Evolutionary conservation across 352 stramenopile genomes (phyloP), one percentile per base, ranked within the genome.

Genomic region (Globisporangium iwayamae): DNA sequence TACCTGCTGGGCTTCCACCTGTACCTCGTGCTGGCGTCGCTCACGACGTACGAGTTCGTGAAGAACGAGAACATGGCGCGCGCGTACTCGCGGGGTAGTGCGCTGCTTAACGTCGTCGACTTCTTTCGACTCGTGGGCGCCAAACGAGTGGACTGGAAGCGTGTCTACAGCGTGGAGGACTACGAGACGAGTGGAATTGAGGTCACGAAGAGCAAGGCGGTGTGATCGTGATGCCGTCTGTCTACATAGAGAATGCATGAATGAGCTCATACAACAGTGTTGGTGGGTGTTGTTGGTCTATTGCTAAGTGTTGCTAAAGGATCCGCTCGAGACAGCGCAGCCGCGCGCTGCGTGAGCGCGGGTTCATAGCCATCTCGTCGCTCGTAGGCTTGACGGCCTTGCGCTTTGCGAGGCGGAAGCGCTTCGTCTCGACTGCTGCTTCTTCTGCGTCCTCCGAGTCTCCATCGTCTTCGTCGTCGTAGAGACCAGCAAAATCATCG

Each of bases 41-140:
- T 88, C 38, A 93, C 85, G 45, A 93, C 85, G 22, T 91, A 93
- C 65, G 85, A 93, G 54, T 75, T 91, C n/a, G 74, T 93, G 22
- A 91, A 87, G 66, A 70, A 69, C 46, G 80, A 88, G 56, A 89
- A 86, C 61, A 61, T 74, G 10, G 51, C 75, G 25, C 76, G 72
- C 13, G 73, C 69, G 20, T 93, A 87, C 56, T 91, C 85, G 4
- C 75, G 78, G 34, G 85, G 82, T 0, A 60, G 86, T 11, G 32
- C 74, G n/a, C n/a, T 45, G 56, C 66, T 57, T 18, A 93, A 93
- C 65, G 47, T 75, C 0, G 63, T 87, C 25, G 81, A 90, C 50
- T 93, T 93, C 57, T 74, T 91, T 11, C 71, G 72, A 2, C 32
- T 90, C 28, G 65, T 58, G 6, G 65, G 72, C 18, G 54, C 73